Evolutionary conservation across 306 rosid genomes (phyloP), one percentile per base, ranked within the genome.

Genomic region (Mucuna pruriens): DNA sequence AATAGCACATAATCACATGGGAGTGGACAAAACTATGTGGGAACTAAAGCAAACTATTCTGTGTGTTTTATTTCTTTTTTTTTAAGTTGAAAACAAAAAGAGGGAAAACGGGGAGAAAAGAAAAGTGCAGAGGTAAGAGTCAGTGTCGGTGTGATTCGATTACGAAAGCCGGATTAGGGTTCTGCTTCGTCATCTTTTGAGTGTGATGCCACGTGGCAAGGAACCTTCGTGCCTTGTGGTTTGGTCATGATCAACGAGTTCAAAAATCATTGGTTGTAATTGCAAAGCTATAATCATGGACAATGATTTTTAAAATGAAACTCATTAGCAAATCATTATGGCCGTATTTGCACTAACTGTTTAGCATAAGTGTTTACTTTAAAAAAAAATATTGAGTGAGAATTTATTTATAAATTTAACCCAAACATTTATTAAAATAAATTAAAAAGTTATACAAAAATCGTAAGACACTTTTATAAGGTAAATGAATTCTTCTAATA

Each of bases 21-120:
- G n/a, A n/a, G n/a, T n/a, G n/a, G 15, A 52, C 82, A 52, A 51
- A 78, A 67, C 45, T 34, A 9, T 38, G 68, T 78, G 76, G 76
- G 42, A 52, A 26, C 31, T 51, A 78, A 78, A 13, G 74, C 9
- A 46, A 45, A 75, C 1, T 17, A 16, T 19, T 13, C 20, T 46
- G 9, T 46, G 49, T 33, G 19, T 13, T 29, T 26, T 26, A 12
- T 60, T 23, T 10, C 1, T 9, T 22, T 55, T 4, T 9, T 19
- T 10, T 58, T 0, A 26, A 61, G 29, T 26, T 13, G 67, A 29
- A 31, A 61, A 26, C 20, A 23, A 29, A 60, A 61, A 25, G 6
- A 36, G 40, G 5, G 40, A 36, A 36, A 36, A 36, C 40, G 13
- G 33, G 7, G 17, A 26, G 20, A 12, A 60, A 6, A 6, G 68